Percentiles rank a stretch among this genome's conserved stretches.
Evolutionary conservation across 2,329 filamentous ascomycete species (phyloP).

Genomic region (Colletotrichum liriopes): DNA sequence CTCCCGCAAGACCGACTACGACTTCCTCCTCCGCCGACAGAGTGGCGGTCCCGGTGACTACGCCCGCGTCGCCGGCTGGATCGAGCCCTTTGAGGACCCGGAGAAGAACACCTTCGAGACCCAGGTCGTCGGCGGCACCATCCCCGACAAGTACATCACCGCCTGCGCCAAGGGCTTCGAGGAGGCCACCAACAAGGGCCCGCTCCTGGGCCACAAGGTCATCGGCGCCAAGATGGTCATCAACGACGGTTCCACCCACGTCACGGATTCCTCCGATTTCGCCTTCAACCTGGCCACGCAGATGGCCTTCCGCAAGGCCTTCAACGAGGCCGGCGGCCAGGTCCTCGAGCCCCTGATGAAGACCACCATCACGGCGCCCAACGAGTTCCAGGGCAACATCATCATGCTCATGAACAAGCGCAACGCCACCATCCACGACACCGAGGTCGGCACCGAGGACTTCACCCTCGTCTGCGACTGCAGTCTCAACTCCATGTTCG

Average conservation of each 20-base stretch:
- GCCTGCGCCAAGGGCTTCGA: constrained; percentile 97
- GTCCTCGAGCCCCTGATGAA: constrained; percentile 98
- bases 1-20: constrained; percentile 83
- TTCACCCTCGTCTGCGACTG: constrained; percentile 95
- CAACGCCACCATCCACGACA: constrained; percentile 94
- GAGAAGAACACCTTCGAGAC: constrained; percentile 88
- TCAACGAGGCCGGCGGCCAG: constrained; percentile 83
- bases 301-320: constrained; percentile 96
- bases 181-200: constrained; percentile 85
- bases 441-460: constrained; percentile 93
- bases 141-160: constrained; percentile 95
- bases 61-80: constrained; percentile 90
- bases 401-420: constrained; percentile 97
- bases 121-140: constrained; percentile 89
- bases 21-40: constrained; percentile 96
- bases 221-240: constrained; percentile 92
- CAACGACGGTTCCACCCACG: constrained; percentile 96
- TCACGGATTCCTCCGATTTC: constrained; percentile 97
- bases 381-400: constrained; percentile 97
- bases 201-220: constrained; percentile 92
- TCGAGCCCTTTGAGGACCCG: constrained; percentile 85
- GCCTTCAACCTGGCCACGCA: constrained; percentile 95
- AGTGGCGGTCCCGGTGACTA: constrained; percentile 96
- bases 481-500: constrained; percentile 97
- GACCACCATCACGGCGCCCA: constrained; percentile 94